Base-by-base conservation (phyloP, 306 rosid genomes). In the Rosa lucieae region DNA sequence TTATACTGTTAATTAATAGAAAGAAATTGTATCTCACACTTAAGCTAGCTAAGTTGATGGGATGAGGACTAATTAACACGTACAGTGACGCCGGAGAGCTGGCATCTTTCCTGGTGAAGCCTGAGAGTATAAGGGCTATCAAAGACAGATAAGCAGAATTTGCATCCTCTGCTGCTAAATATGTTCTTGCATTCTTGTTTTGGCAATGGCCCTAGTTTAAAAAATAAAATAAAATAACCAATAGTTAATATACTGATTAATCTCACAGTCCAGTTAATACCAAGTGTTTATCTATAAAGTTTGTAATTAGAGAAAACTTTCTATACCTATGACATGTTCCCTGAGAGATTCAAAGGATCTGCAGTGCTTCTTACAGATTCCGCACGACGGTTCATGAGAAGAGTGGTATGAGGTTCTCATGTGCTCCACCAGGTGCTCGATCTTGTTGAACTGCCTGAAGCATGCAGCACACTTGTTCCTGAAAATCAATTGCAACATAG, bases 391-490 rank as follows among this genome's bases (percentile, higher is more conserved):
- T 86, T 96, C 99, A 79, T 96, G 98, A 86, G 55, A 87, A 0
- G 99, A 96, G 88, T 96, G 99, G 79, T 85, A 91, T 15, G 98
- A 93, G 80, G 63, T 87, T 76, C 91, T 93, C 99, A 96, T 96
- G 90, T 96, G 99, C 78, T 96, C 99, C 82, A 93, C 99, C 14
- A 96, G 87, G 84, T 96, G 99, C 85, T 93, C 99, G 84, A 91
- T 77, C 72, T 68, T 91, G 87, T 91, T 96, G 89, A 93, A 96
- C 66, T 96, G 97, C 77, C 92, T 86, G 81, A 73, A 93, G 92
- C 99, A 96, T 76, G 98, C 98, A 56, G 90, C 96, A 78, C 99
- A 96, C 84, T 89, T 96, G 72, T 91, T 92, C 97, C 99, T 96
- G 86, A n/a, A 71, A 14, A 62, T n/a, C 35, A 29, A 40, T 48